Percentiles rank a stretch among this genome's conserved stretches.
These are phyloP conservation scores for Aspergillus ostianus DNA, from an alignment of 495 filamentous ascomycete genomes.

Conservation along the genomic window DNA sequence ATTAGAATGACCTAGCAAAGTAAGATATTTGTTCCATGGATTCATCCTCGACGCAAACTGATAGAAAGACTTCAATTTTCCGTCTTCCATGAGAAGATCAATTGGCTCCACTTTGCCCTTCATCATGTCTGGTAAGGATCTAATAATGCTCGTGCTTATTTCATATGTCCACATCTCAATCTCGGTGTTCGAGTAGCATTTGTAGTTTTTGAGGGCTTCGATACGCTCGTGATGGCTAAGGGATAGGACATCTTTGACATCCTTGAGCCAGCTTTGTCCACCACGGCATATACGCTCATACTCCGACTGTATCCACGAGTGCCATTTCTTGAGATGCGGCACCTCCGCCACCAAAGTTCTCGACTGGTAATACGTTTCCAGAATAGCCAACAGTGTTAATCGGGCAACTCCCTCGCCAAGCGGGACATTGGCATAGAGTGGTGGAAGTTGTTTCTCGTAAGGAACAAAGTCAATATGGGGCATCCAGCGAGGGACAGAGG, in stretches of 20 bases:
- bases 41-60: not conserved
- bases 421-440: not conserved
- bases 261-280: not conserved
- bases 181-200: not conserved
- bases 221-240: not conserved
- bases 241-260: not conserved
- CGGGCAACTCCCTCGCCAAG: not conserved
- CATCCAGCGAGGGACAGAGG: not conserved
- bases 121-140: not conserved
- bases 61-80: not conserved
- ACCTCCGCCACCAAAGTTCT: not conserved
- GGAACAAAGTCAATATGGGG: not conserved
- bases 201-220: not conserved
- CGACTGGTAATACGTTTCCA: not conserved
- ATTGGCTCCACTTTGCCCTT: not conserved
- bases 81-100: not conserved
- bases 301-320: not conserved
- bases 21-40: conserved; percentile 7
- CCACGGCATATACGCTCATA: not conserved
- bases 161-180: not conserved
- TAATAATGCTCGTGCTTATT: not conserved
- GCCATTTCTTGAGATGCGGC: not conserved
- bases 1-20: conserved; percentile 16
- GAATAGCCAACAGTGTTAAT: not conserved
- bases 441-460: not conserved